Conservation (phyloP, 2,329 filamentous ascomycete species). For the Fusarium ambrosium region DNA sequence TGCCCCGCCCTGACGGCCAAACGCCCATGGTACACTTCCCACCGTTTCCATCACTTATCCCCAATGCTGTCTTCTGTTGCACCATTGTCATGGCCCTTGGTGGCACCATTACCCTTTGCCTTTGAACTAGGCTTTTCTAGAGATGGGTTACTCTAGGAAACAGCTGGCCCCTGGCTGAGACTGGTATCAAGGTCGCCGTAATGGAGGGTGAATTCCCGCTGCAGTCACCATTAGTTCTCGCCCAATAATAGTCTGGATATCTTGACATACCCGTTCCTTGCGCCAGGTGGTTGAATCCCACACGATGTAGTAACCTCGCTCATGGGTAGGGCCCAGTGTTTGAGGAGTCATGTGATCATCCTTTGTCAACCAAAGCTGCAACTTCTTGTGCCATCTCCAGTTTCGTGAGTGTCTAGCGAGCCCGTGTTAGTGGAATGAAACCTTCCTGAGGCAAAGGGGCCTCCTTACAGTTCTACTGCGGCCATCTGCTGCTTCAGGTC, state of each 20-base stretch:
- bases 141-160: conserved; percentile 35
- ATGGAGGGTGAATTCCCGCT: conserved; percentile 73
- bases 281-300: conserved; percentile 75
- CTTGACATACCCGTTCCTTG: conserved; percentile 70
- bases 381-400: conserved; percentile 78
- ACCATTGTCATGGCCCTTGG: not conserved
- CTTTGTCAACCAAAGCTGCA: conserved; percentile 76
- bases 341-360: conserved; percentile 76
- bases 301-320: conserved; percentile 76
- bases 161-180: conserved; percentile 50
- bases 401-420: conserved; percentile 70
- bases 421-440: conserved; percentile 14
- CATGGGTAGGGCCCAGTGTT: conserved; percentile 68
- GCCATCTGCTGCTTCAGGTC: conserved; percentile 75
- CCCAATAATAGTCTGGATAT: conserved; percentile 26
- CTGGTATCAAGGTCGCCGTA: conserved; percentile 73
- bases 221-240: conserved; percentile 22
- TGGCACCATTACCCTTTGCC: not conserved
- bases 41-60: conserved; percentile 37
- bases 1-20: conserved; percentile 49
- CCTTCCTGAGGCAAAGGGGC: rapidly evolving
- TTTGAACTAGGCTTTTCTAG: not conserved
- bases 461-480: conserved; percentile 71
- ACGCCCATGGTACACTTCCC: conserved; percentile 47
- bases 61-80: conserved; percentile 7